phyloP scores from a whole-genome alignment of 345 rosid genomes.

The Euphorbia lathyris region DNA sequence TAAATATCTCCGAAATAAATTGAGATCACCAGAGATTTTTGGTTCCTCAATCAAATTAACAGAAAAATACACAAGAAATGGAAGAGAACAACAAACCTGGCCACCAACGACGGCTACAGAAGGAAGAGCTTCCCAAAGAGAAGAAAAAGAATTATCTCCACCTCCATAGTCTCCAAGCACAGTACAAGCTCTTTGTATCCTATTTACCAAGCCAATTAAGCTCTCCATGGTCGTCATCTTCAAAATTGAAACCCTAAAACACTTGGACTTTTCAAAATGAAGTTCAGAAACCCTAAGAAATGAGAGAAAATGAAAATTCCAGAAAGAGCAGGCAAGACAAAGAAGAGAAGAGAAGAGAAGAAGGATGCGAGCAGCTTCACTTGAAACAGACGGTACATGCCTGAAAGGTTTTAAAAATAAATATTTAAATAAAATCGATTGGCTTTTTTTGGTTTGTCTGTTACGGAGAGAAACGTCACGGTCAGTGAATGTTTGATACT shows the following conservation, averaged over 20 bases:
- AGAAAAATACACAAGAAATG: neutral
- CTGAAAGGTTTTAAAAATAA: no score
- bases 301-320: neutral
- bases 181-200: constrained; percentile 35
- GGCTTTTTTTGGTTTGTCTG: neutral
- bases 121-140: constrained; percentile 39
- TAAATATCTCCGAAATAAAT: neutral
- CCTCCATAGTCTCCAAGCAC: constrained; percentile 36
- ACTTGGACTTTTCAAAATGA: neutral
- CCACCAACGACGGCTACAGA: constrained; percentile 38
- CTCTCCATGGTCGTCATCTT: constrained; percentile 36
- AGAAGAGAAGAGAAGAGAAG: neutral
- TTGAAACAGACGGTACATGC: constrained; percentile 3
- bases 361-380: neutral
- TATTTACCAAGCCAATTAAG: constrained; percentile 34
- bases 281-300: neutral
- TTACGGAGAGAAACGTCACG: neutral
- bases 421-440: neutral
- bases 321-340: neutral
- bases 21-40: neutral
- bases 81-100: constrained; percentile 19
- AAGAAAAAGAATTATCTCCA: constrained; percentile 23
- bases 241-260: neutral
- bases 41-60: neutral
- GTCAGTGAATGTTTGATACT: neutral